Conservation (phyloP, 768 basidiomycete species). For the Melanogaster broomeanus region DNA sequence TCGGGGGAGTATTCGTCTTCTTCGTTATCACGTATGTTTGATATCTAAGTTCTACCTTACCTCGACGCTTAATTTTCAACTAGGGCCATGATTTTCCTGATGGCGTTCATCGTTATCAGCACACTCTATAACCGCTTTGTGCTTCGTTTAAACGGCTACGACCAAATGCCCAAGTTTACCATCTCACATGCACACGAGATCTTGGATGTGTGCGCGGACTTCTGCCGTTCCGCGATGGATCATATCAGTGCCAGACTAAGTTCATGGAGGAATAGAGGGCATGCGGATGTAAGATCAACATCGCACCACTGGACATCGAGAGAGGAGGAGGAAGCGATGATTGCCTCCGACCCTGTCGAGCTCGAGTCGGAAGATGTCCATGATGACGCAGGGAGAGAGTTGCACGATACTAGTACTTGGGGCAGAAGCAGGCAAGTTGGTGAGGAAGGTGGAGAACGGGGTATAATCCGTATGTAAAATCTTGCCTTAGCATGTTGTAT, state of each 20-base stretch:
- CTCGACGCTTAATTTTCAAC: background rate
- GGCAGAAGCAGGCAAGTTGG: background rate
- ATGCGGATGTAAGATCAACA: constrained; percentile 16
- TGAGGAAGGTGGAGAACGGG: background rate
- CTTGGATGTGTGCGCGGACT: constrained; percentile 19
- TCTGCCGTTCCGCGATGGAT: constrained; percentile 14
- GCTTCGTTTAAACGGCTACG: constrained; percentile 67
- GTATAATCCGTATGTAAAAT: constrained; percentile 11
- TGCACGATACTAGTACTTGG: background rate
- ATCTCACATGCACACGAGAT: constrained; percentile 25
- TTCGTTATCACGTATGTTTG: constrained; percentile 59
- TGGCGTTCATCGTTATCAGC: constrained; percentile 67
- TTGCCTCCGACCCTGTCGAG: constrained; percentile 26
- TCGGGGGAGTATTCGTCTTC: constrained; percentile 54
- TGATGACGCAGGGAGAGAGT: background rate
- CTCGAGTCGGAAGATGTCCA: background rate
- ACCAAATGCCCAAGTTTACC: constrained; percentile 70
- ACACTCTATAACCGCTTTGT: constrained; percentile 80
- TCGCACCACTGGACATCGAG: constrained; percentile 35
- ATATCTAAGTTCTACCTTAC: background rate
- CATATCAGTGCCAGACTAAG: constrained; percentile 11
- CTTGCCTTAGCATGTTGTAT: background rate
- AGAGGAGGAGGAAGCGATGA: constrained; percentile 31
- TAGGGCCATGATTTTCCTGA: constrained; percentile 57
- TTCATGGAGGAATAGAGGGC: constrained; percentile 15